Evolutionary conservation across 163 green algal species (phyloP), one percentile per base, ranked within the genome.

Genomic region (Chlorella variabilis): DNA sequence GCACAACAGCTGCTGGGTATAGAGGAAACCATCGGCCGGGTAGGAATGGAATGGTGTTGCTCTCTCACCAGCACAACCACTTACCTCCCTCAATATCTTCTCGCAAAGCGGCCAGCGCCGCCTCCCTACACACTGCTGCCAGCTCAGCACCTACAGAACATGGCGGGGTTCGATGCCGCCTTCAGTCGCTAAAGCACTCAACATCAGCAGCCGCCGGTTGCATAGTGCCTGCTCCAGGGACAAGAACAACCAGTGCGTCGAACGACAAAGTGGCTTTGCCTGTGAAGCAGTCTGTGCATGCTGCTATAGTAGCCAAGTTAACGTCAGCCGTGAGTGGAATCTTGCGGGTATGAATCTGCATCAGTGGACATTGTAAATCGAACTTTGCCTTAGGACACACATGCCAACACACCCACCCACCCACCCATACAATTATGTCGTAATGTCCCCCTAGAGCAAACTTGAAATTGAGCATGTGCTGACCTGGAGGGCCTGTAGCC

Each of bases 81-180:
- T 67, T 23, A 78, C 71, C 71, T 63, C 7, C 9, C 20, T 68
- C 27, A 8, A 75, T 4, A 36, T 93, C 88, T 68, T 97, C 93
- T 1, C 94, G 81, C 42, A 97, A 75, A 20, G 93, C 93, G 17
- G 87, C 84, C 75, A 98, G 77, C 7, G 94, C 91, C 18, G 94
- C 94, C 76, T 97, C 94, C 3, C 89, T 81, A 69, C 94, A 98
- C 49, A 98, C 48, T 4, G 84, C 91, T 36, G 91, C 91, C 38
- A 98, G 89, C 86, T 98, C 95, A 18, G 95, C 95, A 8, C 93
- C 91, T 34, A 49, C 62, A 75, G n/a, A n/a, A n/a, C n/a, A n/a
- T n/a, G n/a, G 45, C 45, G 45, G 15, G 45, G 45, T 54, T 11
- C 45, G 15, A 15, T 54, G 15, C 45, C 41, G 63, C 15, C 33